Evolutionary conservation across 352 stramenopile species (phyloP).

Genomic region (Phytophthora hibernalis): DNA sequence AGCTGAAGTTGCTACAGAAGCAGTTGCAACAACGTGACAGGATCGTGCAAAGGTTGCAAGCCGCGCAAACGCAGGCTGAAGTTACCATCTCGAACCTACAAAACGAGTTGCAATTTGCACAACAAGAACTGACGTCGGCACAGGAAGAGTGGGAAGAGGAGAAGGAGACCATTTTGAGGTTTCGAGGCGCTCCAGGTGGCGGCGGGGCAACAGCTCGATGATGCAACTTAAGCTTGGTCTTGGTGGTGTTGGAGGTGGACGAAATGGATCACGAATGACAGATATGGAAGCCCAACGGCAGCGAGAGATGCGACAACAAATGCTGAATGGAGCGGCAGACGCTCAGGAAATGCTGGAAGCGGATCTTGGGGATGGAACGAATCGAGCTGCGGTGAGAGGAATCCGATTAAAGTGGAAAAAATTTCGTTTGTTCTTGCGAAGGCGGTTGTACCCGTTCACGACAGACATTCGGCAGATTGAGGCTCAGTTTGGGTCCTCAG

Average conservation of each 20-base stretch:
- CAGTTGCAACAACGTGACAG: slow-evolving; percentile 49
- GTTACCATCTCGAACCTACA: slow-evolving; percentile 43
- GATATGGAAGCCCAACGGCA: slow-evolving; percentile 51
- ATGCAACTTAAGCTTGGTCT: slow-evolving; percentile 37
- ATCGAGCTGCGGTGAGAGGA: slow-evolving; percentile 13
- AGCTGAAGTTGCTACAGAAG: slow-evolving; percentile 60
- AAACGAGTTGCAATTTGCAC: slow-evolving; percentile 39
- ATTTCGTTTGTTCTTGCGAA: slow-evolving; percentile 37
- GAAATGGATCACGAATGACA: slow-evolving; percentile 25
- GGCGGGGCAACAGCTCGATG: slow-evolving; percentile 28
- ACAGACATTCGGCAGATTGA: slow-evolving; percentile 80
- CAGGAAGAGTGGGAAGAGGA: slow-evolving; percentile 79
- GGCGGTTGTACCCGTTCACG: slow-evolving; percentile 57
- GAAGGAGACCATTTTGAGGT: slow-evolving; percentile 51
- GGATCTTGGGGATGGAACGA: slow-evolving; percentile 26
- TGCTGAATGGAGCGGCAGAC: slow-evolving; percentile 62
- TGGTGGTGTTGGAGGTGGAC: not conserved
- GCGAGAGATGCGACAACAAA: slow-evolving; percentile 59
- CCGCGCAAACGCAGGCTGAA: slow-evolving; percentile 30
- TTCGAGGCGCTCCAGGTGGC: slow-evolving; percentile 32
- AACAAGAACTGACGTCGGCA: slow-evolving; percentile 54
- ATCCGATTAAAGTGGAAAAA: slow-evolving; percentile 47
- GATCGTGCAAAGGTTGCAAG: slow-evolving; percentile 46
- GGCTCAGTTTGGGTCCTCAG: slow-evolving; percentile 79
- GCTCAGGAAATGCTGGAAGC: slow-evolving; percentile 66